phyloP scores from a whole-genome alignment of 1,284 basidiomycete species.

The Marasmius tenuissimus region DNA sequence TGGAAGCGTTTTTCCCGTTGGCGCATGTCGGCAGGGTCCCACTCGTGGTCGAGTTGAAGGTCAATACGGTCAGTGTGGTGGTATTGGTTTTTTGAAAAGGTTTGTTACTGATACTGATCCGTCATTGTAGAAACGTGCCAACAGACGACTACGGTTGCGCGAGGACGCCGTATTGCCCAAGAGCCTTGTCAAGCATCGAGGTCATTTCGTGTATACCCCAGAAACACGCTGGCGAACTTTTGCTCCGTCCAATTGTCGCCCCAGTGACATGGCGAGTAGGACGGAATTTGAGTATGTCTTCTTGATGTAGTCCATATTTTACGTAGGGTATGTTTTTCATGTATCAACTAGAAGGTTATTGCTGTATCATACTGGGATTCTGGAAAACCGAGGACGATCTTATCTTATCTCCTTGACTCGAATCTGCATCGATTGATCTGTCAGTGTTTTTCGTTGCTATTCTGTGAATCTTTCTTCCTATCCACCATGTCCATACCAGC shows the following conservation, averaged over 20 bases:
- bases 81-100: not conserved
- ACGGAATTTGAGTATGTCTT: not conserved
- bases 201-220: not conserved
- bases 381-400: not conserved
- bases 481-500: not conserved
- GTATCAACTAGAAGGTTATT: too few relatives aligned
- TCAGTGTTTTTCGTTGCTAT: not conserved
- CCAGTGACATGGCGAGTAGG: not conserved
- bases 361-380: too few relatives aligned
- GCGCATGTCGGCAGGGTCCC: not conserved
- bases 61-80: not conserved
- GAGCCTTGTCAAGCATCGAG: not conserved
- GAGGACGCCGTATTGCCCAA: not conserved
- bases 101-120: not conserved
- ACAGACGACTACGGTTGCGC: not conserved
- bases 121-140: not conserved
- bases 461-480: not conserved
- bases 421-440: not conserved
- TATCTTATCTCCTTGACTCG: not conserved
- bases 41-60: not conserved
- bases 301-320: not conserved
- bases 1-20: not conserved
- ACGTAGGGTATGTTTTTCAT: too few relatives aligned
- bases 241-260: not conserved
- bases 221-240: not conserved